These are phyloP conservation scores for Mycena filopes DNA, from an alignment of 768 basidiomycete species.

Conservation along the genomic window DNA sequence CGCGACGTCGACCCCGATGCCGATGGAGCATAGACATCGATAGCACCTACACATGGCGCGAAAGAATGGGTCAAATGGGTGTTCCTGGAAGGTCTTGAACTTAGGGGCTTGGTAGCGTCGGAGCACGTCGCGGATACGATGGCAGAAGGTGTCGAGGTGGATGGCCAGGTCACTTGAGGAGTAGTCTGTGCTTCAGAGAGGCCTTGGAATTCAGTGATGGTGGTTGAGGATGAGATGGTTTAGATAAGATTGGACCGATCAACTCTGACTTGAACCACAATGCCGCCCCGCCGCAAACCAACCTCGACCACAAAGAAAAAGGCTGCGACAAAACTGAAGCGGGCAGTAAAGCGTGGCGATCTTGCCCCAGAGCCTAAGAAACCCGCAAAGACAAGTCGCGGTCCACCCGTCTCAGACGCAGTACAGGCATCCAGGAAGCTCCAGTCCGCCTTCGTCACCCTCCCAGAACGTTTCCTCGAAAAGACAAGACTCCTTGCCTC, in stretches of 20 bases:
- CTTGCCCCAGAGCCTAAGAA: conserved; percentile 49
- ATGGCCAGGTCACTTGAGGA: no score
- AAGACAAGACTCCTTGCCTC: conserved; percentile 67
- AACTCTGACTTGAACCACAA: background rate
- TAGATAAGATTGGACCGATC: background rate
- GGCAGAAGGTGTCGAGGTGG: no score
- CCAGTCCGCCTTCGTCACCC: conserved; percentile 76
- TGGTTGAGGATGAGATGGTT: no score
- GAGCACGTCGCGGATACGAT: no score
- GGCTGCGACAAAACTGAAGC: conserved; percentile 78
- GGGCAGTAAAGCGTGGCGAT: conserved; percentile 88
- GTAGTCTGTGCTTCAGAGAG: no score
- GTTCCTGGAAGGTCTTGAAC: no score
- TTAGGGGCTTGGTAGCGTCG: no score
- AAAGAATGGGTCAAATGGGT: no score
- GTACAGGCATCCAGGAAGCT: conserved; percentile 61
- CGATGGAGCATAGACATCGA: no score
- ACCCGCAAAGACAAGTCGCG: conserved; percentile 42
- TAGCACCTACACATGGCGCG: no score
- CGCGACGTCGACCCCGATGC: no score
- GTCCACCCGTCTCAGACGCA: conserved; percentile 40
- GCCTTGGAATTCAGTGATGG: no score
- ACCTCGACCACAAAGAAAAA: conserved; percentile 76
- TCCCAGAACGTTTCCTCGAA: conserved; percentile 69
- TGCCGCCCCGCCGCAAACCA: conserved; percentile 63